Evolutionary conservation across 139 green algal genomes (phyloP).

Genomic region (Chlorella ohadii): DNA sequence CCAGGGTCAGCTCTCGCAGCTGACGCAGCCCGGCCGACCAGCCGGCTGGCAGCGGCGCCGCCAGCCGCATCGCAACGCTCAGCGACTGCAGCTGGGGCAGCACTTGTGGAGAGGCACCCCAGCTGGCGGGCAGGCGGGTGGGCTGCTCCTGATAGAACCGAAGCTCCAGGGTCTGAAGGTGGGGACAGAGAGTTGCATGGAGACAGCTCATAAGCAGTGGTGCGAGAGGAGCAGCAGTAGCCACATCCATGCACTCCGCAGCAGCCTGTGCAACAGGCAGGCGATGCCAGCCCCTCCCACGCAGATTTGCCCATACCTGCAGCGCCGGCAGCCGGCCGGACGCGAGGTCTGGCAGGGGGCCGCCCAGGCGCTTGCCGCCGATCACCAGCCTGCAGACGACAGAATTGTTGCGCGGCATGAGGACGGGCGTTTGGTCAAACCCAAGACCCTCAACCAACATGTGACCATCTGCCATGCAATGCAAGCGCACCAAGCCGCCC

Average conservation of each 20-base stretch:
- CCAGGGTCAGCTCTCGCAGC: background rate
- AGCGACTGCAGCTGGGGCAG: slow-evolving; percentile 12
- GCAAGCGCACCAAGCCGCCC: background rate
- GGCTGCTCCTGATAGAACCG: background rate
- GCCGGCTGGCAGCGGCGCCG: background rate
- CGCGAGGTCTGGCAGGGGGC: background rate
- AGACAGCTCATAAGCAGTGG: too few relatives aligned
- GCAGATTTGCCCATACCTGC: too few relatives aligned
- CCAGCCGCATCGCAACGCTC: background rate
- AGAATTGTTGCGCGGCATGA: too few relatives aligned
- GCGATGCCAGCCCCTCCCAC: too few relatives aligned
- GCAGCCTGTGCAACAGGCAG: too few relatives aligned
- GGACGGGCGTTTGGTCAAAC: too few relatives aligned
- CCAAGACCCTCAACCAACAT: too few relatives aligned
- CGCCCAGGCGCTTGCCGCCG: background rate
- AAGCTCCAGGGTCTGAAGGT: background rate
- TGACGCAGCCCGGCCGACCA: background rate
- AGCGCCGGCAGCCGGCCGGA: background rate
- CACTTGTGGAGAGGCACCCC: background rate
- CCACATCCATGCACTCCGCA: too few relatives aligned
- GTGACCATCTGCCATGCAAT: too few relatives aligned
- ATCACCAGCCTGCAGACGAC: background rate
- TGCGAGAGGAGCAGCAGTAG: too few relatives aligned
- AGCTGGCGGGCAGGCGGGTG: background rate
- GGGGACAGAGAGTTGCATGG: too few relatives aligned